Base-by-base conservation (phyloP, 441 rosid species). In the Corymbia calophylla region DNA sequence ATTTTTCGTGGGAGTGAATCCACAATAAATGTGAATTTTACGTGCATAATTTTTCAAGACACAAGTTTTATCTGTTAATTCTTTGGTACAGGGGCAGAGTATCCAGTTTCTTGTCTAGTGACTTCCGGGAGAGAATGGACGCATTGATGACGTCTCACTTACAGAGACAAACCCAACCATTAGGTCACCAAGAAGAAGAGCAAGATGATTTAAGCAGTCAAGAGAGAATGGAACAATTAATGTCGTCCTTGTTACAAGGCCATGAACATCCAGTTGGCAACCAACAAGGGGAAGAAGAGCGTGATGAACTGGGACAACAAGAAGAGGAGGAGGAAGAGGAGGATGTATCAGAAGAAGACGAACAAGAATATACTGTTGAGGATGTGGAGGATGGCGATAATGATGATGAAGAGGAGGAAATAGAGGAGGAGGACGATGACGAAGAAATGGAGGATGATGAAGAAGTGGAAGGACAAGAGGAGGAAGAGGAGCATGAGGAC, bases 101-200 rank as follows among this genome's bases (percentile, higher is more conserved):
- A n/a, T 97, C 99, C 15, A 93, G 88, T 91, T 95, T 93, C 91
- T 95, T 98, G 80, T 88, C 91, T 0, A 94, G 97, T 56, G 98
- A 94, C 73, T 91, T 98, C 91, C 91, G 96, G 32, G 94, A 92
- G 84, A 95, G 91, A 91, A 97, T 97, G 91, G 97, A 95, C 91
- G 92, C 89, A 60, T 87, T 95, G 93, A 95, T 98, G 95, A 49
- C 89, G 53, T 92, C 90, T 87, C 96, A 88, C 60, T 91, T 90
- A 47, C 91, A 93, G 86, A 89, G 88, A 53, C 99, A 95, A 89
- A 21, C 81, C 39, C 91, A 84, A 55, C 86, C 89, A 27, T 92
- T 53, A 35, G 91, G 47, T 25, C 87, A 85, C 77, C 90, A 73
- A 18, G 91, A 92, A 62, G 94, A 93, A 9, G 93, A 92, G 88